phyloP scores from a whole-genome alignment of 305 asterid species.

The Withania somnifera region DNA sequence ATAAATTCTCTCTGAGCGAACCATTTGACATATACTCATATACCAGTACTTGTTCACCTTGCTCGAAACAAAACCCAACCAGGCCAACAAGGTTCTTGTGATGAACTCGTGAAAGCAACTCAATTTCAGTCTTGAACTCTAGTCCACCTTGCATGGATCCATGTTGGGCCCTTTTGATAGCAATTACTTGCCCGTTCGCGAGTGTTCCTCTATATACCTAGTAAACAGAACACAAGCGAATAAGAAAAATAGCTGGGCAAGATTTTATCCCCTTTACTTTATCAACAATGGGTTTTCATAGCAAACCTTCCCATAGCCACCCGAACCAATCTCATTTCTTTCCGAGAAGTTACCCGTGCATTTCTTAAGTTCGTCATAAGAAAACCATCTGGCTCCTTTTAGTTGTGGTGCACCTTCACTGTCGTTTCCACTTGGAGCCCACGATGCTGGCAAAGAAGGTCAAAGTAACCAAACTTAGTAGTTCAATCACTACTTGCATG shows the following conservation, averaged over 20 bases:
- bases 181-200: slow-evolving; percentile 57
- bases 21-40: slow-evolving; percentile 88
- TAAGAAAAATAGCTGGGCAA: not conserved
- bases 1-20: slow-evolving; percentile 60
- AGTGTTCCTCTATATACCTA: slow-evolving; percentile 83
- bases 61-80: slow-evolving; percentile 90
- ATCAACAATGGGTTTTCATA: not conserved
- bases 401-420: slow-evolving; percentile 95
- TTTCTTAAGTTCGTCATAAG: slow-evolving; percentile 87
- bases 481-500: not conserved
- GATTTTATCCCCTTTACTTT: not conserved
- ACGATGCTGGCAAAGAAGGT: slow-evolving; percentile 40
- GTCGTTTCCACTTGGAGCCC: slow-evolving; percentile 84
- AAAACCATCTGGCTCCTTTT: slow-evolving; percentile 94
- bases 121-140: slow-evolving; percentile 93
- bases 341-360: slow-evolving; percentile 66
- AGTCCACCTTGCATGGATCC: slow-evolving; percentile 85
- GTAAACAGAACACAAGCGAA: not conserved
- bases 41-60: slow-evolving; percentile 84
- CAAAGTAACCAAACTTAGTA: slow-evolving; percentile 6
- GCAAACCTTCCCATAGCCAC: slow-evolving; percentile 90
- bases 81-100: slow-evolving; percentile 92
- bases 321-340: slow-evolving; percentile 75
- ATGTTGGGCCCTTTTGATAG: slow-evolving; percentile 72
- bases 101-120: slow-evolving; percentile 91